phyloP scores from a whole-genome alignment of 306 rosid genomes.

The Pyrus bretschneideri region DNA sequence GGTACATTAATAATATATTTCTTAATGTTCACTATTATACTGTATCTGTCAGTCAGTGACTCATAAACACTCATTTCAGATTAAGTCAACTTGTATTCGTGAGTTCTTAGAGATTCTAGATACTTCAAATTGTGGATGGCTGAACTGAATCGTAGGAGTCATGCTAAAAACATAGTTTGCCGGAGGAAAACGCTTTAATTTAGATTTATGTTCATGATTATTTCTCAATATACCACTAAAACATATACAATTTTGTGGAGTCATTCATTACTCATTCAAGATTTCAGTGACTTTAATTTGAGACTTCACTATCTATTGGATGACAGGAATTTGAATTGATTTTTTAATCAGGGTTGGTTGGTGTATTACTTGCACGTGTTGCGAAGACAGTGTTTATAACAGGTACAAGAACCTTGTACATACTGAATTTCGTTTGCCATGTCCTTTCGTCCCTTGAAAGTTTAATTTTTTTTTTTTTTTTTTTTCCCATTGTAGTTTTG shows the following conservation, averaged over 20 bases:
- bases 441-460: background rate
- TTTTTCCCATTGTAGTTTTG: background rate
- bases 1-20: constrained; percentile 27
- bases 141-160: background rate
- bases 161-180: background rate
- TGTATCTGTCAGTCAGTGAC: background rate
- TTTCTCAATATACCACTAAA: background rate
- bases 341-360: constrained; percentile 65
- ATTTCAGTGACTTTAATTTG: background rate
- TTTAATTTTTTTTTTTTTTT: background rate
- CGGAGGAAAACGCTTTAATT: background rate
- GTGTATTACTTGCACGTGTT: constrained; percentile 62
- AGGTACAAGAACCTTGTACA: constrained; percentile 36
- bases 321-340: constrained; percentile 24
- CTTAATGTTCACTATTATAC: background rate
- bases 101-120: background rate
- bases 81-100: background rate
- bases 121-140: background rate
- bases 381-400: constrained; percentile 63
- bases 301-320: constrained; percentile 8
- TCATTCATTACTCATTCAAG: background rate
- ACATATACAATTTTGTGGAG: background rate
- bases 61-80: background rate
- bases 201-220: background rate
- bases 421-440: constrained; percentile 4